Conservation (phyloP, 805 yeast genomes). For the Blastobotrys terrestris region DNA sequence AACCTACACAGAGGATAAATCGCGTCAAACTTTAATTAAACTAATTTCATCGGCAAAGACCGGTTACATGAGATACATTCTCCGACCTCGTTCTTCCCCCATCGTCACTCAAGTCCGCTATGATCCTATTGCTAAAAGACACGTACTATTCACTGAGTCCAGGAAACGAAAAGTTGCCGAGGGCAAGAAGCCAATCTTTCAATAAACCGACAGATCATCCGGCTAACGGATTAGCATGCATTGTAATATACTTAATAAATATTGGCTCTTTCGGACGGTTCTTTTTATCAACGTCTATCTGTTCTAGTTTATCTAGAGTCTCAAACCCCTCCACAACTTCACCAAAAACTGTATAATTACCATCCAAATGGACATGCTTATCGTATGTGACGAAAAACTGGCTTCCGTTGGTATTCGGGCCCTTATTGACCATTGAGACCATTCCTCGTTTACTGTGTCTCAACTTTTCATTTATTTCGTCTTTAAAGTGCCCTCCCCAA, state of each 20-base stretch:
- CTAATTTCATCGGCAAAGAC: slow-evolving; percentile 86
- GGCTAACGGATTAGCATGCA: slow-evolving; percentile 43
- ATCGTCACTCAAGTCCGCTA: slow-evolving; percentile 75
- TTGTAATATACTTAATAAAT: slow-evolving; percentile 28
- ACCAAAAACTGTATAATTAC: slow-evolving; percentile 77
- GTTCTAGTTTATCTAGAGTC: slow-evolving; percentile 56
- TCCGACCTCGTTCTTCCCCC: slow-evolving; percentile 76
- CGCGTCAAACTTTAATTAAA: slow-evolving; percentile 76
- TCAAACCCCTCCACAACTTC: slow-evolving; percentile 37
- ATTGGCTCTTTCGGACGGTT: slow-evolving; percentile 33
- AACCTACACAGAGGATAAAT: slow-evolving; percentile 46
- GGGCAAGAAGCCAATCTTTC: slow-evolving; percentile 21
- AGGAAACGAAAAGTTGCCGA: slow-evolving; percentile 70
- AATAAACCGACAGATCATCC: slow-evolving; percentile 9
- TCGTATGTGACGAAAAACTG: slow-evolving; percentile 82
- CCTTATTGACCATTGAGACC: slow-evolving; percentile 87
- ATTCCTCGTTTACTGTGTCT: slow-evolving; percentile 75
- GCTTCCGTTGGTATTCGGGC: slow-evolving; percentile 88
- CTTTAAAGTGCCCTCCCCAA: slow-evolving; percentile 36
- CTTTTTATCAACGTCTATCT: slow-evolving; percentile 43
- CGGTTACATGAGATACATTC: slow-evolving; percentile 75
- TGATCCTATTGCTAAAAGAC: slow-evolving; percentile 84
- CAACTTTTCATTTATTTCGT: slow-evolving; percentile 35
- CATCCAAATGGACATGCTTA: slow-evolving; percentile 65
- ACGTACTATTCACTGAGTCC: slow-evolving; percentile 82